These are phyloP conservation scores for Moringa oleifera DNA, from an alignment of 345 rosid genomes.

Conservation along the genomic window DNA sequence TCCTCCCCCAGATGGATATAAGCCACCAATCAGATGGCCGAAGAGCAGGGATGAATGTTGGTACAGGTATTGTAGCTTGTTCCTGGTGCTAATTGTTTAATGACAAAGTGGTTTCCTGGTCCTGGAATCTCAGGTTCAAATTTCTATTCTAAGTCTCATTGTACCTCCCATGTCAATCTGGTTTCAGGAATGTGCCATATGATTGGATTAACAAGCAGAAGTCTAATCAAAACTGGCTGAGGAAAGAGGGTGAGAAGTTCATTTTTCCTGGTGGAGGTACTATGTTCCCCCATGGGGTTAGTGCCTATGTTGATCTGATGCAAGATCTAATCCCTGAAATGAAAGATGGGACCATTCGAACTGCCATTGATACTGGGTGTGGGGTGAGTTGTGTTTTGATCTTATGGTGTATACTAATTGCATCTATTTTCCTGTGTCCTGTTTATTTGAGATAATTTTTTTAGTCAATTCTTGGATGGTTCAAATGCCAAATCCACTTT, in stretches of 20 bases:
- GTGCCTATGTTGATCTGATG: conserved; percentile 94
- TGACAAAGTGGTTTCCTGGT: neutral
- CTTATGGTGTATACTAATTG: neutral
- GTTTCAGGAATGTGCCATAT: conserved; percentile 90
- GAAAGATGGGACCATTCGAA: conserved; percentile 84
- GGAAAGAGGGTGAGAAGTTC: conserved; percentile 90
- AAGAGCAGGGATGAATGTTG: conserved; percentile 88
- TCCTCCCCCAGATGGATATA: conserved; percentile 97
- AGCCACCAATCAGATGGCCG: conserved; percentile 92
- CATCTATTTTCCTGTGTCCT: neutral
- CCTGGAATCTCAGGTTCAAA: conserved; percentile 7
- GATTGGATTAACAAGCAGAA: conserved; percentile 97
- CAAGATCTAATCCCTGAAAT: conserved; percentile 91
- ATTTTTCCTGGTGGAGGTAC: conserved; percentile 97
- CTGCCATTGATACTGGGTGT: conserved; percentile 97
- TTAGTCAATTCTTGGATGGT: neutral
- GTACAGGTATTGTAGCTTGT: conserved; percentile 66
- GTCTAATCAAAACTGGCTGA: conserved; percentile 94
- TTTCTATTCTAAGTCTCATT: neutral
- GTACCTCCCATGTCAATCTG: conserved; percentile 17
- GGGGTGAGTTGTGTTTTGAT: conserved; percentile 53
- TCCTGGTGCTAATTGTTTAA: neutral
- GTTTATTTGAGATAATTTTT: no score
- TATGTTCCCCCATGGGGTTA: conserved; percentile 93
- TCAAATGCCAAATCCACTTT: neutral